phyloP scores from a whole-genome alignment of 306 rosid genomes.

The Luffa aegyptiaca region DNA sequence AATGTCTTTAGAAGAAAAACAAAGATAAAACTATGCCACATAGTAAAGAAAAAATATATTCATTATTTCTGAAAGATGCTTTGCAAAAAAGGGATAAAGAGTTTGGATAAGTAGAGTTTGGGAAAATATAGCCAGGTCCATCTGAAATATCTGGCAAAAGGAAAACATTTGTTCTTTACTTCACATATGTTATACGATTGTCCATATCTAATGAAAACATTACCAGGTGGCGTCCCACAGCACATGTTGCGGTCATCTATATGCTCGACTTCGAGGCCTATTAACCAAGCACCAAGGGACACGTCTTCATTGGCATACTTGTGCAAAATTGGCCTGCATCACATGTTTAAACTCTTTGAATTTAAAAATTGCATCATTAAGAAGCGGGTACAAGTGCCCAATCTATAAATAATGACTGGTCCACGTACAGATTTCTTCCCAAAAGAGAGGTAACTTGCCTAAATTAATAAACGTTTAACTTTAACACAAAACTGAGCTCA shows the following conservation, averaged over 20 bases:
- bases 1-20: neutral
- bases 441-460: neutral
- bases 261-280: slow-evolving; percentile 96
- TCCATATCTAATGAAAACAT: neutral
- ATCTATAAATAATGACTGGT: neutral
- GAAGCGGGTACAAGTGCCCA: neutral
- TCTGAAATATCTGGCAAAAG: too few species aligned
- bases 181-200: neutral
- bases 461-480: neutral
- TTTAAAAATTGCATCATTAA: neutral
- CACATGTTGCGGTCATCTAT: slow-evolving; percentile 96
- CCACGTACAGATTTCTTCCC: neutral
- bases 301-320: slow-evolving; percentile 98
- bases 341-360: slow-evolving; percentile 11
- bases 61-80: neutral
- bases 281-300: slow-evolving; percentile 95
- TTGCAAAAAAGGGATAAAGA: neutral
- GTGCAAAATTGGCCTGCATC: slow-evolving; percentile 77
- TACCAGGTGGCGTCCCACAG: slow-evolving; percentile 99
- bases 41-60: neutral
- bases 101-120: neutral
- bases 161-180: neutral
- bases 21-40: neutral
- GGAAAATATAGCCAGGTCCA: neutral
- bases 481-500: neutral